Base-by-base conservation (phyloP, 2,329 filamentous ascomycete species). In the Hymenoscyphus salicellus region DNA sequence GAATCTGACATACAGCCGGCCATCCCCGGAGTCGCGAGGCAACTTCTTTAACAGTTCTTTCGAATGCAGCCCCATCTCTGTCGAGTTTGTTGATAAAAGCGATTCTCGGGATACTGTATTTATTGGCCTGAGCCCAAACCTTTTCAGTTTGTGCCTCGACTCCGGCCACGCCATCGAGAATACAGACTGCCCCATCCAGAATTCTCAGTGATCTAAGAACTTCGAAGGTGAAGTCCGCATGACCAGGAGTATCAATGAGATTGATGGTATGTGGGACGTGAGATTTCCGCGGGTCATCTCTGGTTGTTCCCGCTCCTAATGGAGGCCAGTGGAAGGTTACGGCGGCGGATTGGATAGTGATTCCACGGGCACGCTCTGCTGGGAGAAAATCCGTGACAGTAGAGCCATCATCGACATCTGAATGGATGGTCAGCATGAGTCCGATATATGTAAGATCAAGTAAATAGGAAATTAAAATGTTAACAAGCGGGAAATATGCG, bases 71-170 rank as follows among this genome's bases (percentile, higher is more conserved):
- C 10, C 92, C 92, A 67, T 92, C 89, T 46, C 92, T 87, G 75
- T 96, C 92, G 2, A 95, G 84, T 76, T 96, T 96, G 78, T 96
- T 96, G 72, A 95, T 84, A 69, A 89, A 94, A 58, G 93, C 82
- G 63, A 95, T 86, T 36, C 92, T 84, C 0, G 95, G 95, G 49
- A 98, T 96, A 26, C 83, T 83, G 75, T 96, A 96, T 56, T 89
- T 87, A 61, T 90, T 91, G 6, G 95, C 93, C 68, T 97, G 95
- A 16, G 86, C 84, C 95, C 95, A 99, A 2, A 99, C 95, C 72
- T 96, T 89, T 76, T 99, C 95, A 0, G 95, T 98, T 75, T 98
- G 95, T 1, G 95, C 94, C 78, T 99, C 95, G 26, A 99, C 95
- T 1, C 93, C 93, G 66, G 94, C 93, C 43, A 97, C 93, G 0